Base-by-base conservation (phyloP, 2,329 filamentous ascomycete genomes). In the Rutstroemia sp. region DNA sequence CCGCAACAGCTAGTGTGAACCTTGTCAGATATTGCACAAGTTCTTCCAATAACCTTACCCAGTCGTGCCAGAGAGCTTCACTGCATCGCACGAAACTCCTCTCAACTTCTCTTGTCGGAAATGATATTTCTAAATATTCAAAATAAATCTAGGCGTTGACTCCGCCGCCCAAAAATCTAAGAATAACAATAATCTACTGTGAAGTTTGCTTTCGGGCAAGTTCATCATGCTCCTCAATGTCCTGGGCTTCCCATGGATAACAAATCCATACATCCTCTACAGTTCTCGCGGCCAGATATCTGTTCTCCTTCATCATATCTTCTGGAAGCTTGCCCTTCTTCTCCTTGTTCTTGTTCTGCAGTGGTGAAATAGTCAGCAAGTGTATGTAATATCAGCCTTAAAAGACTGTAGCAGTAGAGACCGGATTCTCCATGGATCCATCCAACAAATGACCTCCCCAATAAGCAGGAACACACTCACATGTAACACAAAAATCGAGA, bases 221-320 rank as follows among this genome's bases (percentile, higher is more conserved):
- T 59, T 76, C 74, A 74, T 97, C 92, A 71, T 96, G 92, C 79
- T 92, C 89, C 27, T 95, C 90, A 69, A 97, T 96, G 71, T 96
- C 89, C 37, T 75, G 87, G 45, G 94, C 94, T 77, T 97, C 94
- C 94, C 94, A 99, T 16, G 94, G 94, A 75, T 99, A 99, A 80
- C 90, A 95, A 71, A 97, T 97, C 94, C 94, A 99, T 63, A 91
- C 86, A 74, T 99, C 92, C n/a, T 81, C 82, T 34, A 95, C 88
- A 5, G 92, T 97, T 69, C 87, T 79, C 21, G 94, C 90, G 21
- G 94, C 94, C 64, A 88, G 74, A 75, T 99, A 99, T 66, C 87
- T 80, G 57, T 81, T 81, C 55, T 84, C 74, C 42, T 79, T 74
- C 62, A 92, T 78, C 81, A 97, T 90, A 39, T 90, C 85, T 19